Conservation (phyloP, 2,329 filamentous ascomycete species). For the Arachnopeziza araneosa region DNA sequence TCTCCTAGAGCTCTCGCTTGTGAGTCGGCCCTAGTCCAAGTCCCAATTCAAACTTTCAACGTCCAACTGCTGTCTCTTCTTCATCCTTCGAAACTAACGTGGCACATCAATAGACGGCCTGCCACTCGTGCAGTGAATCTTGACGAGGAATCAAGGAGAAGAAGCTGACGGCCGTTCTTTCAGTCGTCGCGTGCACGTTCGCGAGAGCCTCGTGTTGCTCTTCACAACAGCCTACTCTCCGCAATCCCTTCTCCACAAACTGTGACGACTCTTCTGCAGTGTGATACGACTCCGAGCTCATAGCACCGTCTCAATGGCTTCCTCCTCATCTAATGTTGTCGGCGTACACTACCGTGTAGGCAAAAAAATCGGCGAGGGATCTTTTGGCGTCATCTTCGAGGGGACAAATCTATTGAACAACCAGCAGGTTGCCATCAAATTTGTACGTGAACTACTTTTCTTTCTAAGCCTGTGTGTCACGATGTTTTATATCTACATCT, state of each 20-base stretch:
- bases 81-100: neutral
- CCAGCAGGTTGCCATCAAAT: conserved; percentile 99
- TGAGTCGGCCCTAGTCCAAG: neutral
- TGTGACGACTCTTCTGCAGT: conserved; percentile 15
- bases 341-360: conserved; percentile 98
- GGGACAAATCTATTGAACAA: conserved; percentile 98
- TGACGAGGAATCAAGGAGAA: neutral
- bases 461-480: neutral
- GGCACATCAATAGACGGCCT: neutral
- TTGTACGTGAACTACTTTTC: conserved; percentile 55
- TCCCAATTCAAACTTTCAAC: neutral
- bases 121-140: neutral
- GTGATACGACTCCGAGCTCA: conserved; percentile 19
- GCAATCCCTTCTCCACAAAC: neutral
- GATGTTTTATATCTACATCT: neutral
- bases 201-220: conserved; percentile 11
- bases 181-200: conserved; percentile 21
- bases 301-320: conserved; percentile 25
- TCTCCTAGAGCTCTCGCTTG: neutral
- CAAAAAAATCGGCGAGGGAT: conserved; percentile 99
- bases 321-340: conserved; percentile 75
- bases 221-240: neutral
- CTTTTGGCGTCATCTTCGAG: conserved; percentile 97
- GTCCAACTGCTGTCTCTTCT: neutral
- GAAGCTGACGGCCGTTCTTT: neutral